Base-by-base conservation (phyloP, 805 yeast species). In the Lipomyces starkeyi region DNA sequence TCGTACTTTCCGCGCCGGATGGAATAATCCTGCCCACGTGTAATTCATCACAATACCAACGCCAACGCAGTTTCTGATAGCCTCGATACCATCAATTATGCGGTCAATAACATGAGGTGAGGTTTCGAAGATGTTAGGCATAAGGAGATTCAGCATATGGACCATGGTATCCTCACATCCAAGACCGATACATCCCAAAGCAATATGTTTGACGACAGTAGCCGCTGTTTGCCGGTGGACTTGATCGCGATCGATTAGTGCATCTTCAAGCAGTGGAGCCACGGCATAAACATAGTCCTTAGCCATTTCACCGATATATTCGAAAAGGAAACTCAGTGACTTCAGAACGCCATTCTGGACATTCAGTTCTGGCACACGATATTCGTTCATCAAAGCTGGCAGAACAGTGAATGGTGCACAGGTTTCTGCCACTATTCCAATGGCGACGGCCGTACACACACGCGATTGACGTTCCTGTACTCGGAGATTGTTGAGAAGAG, bases 181-280 rank as follows among this genome's bases (percentile, higher is more conserved):
- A 2, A 82, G 76, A 0, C 97, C 97, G 32, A 84, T 80, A 75
- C 94, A 88, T 20, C 93, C 89, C 43, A 93, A 77, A 0, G 97
- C 92, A 77, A 95, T 82, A 73, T 92, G 96, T 75, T 86, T 87
- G 0, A 92, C 87, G 0, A 91, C 96, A 0, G 91, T 88, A 0
- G 98, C 91, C 0, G 97, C 98, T 0, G 97, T 94, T 78, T 95
- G 99, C 59, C 99, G 85, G 75, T 93, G 97, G 3, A 94, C 98
- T 59, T 87, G 88, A 76, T 93, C 98, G 66, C 97, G 83, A 76
- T 93, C 97, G 0, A 91, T 91, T 37, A 95, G 79, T 0, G 98
- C 98, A 80, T 94, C 97, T 75, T 91, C 95, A 8, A 95, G 71
- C 47, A 95, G 78, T 0, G 97, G 93, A 0, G 90, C 82, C 1